Percentiles rank a stretch among this genome's conserved stretches.
Evolutionary conservation across 805 yeast genomes (phyloP).

Genomic region (Torulaspora microellipsoides): DNA sequence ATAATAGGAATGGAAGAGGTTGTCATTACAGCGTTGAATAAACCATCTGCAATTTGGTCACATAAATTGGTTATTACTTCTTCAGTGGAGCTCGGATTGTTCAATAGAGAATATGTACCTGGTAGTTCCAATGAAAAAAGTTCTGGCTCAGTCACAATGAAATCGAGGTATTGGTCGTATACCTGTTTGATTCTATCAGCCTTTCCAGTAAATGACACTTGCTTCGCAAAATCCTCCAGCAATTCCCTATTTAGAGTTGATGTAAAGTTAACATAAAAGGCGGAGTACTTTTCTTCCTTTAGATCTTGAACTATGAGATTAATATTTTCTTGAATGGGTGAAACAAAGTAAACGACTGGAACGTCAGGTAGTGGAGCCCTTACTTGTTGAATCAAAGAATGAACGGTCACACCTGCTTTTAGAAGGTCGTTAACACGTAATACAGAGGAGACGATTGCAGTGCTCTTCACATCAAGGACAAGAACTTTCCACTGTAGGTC

Average conservation of each 20-base stretch:
- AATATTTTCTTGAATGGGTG: slow-evolving; percentile 79
- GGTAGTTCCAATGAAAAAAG: slow-evolving; percentile 73
- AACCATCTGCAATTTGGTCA: slow-evolving; percentile 68
- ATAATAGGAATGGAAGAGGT: slow-evolving; percentile 80
- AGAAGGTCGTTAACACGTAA: slow-evolving; percentile 86
- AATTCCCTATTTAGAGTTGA: slow-evolving; percentile 71
- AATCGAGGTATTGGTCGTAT: slow-evolving; percentile 89
- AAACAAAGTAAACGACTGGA: slow-evolving; percentile 87
- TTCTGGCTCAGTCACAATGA: slow-evolving; percentile 88
- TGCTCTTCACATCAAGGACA: slow-evolving; percentile 73
- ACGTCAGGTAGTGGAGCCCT: slow-evolving; percentile 90
- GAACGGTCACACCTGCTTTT: slow-evolving; percentile 88
- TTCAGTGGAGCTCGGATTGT: slow-evolving; percentile 69
- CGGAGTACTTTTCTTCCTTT: slow-evolving; percentile 68
- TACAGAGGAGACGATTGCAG: slow-evolving; percentile 86
- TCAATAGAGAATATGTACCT: slow-evolving; percentile 61
- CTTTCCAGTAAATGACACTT: slow-evolving; percentile 68
- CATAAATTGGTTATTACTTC: slow-evolving; percentile 65
- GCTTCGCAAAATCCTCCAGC: slow-evolving; percentile 83
- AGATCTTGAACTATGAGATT: slow-evolving; percentile 67
- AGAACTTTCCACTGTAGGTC: slow-evolving; percentile 88
- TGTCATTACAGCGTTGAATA: slow-evolving; percentile 75
- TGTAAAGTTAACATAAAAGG: slow-evolving; percentile 80
- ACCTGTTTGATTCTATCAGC: slow-evolving; percentile 77
- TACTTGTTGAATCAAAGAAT: slow-evolving; percentile 62